These are phyloP conservation scores for Leishmania turanica DNA, from an alignment of 208 protist genomes.

Conservation along the genomic window DNA sequence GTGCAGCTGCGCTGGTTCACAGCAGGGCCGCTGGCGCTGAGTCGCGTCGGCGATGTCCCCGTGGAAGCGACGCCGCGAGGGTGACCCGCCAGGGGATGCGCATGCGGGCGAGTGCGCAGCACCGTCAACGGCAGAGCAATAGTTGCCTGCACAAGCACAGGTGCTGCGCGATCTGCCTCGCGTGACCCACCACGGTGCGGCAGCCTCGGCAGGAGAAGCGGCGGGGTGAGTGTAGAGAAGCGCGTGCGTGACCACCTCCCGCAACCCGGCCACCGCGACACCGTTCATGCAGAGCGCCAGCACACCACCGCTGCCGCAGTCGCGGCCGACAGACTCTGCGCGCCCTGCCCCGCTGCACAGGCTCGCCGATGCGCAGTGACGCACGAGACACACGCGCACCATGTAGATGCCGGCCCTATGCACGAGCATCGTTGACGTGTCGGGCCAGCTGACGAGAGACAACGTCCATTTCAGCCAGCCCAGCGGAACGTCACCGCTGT, in stretches of 20 bases:
- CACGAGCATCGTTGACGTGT: conserved; percentile 24
- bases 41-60: conserved; percentile 6
- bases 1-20: conserved; percentile 33
- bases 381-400: conserved; percentile 46
- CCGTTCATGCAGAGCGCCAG: conserved; percentile 25
- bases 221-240: conserved; percentile 15
- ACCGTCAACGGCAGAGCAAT: not conserved
- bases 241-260: conserved; percentile 7
- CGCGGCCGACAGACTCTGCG: not conserved
- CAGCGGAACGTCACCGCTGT: not conserved
- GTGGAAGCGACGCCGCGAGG: conserved; percentile 8
- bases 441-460: conserved; percentile 33
- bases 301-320: not conserved
- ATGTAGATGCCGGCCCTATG: conserved; percentile 44
- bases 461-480: conserved; percentile 20
- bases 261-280: conserved; percentile 9
- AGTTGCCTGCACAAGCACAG: not conserved
- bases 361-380: conserved; percentile 15
- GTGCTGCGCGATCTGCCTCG: not conserved
- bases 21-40: conserved; percentile 32
- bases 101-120: not conserved
- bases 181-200: not conserved
- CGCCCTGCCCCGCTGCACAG: conserved; percentile 4
- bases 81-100: not conserved
- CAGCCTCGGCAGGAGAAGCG: not conserved